Conservation (phyloP, 805 yeast species). For the Tetrapisispora namnaoensis region DNA sequence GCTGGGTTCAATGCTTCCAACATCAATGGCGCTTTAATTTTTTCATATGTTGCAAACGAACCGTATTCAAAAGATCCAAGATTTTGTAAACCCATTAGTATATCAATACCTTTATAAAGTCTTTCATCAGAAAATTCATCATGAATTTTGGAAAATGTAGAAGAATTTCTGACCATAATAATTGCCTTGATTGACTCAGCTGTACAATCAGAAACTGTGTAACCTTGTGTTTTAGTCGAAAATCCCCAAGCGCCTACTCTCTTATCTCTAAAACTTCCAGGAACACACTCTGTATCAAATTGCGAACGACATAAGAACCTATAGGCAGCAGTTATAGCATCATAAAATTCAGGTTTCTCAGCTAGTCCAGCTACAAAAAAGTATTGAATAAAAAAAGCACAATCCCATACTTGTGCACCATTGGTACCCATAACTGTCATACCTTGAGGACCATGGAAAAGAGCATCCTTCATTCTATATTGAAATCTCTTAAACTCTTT, state of each 20-base stretch:
- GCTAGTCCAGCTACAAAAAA: conserved; percentile 72
- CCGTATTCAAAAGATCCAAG: conserved; percentile 72
- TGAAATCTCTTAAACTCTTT: conserved; percentile 44
- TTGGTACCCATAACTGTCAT: conserved; percentile 93
- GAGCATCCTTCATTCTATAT: conserved; percentile 58
- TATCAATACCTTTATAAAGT: conserved; percentile 64
- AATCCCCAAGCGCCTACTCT: conserved; percentile 94
- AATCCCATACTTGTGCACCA: conserved; percentile 97
- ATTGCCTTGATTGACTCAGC: conserved; percentile 93
- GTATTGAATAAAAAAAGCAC: conserved; percentile 82
- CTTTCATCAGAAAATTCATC: conserved; percentile 45
- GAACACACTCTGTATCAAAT: conserved; percentile 67
- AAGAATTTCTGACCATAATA: conserved; percentile 73
- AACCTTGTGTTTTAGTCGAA: conserved; percentile 91
- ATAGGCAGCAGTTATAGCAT: conserved; percentile 55
- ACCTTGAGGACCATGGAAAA: conserved; percentile 85
- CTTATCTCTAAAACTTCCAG: conserved; percentile 72
- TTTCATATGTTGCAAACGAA: conserved; percentile 87
- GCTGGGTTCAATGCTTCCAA: conserved; percentile 86
- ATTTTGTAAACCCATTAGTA: conserved; percentile 69
- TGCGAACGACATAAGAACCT: conserved; percentile 73
- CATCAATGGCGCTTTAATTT: conserved; percentile 66
- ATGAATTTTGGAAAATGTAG: conserved; percentile 38
- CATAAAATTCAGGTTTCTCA: conserved; percentile 53
- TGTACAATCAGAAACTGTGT: conserved; percentile 93